Evolutionary conservation across 2,329 filamentous ascomycete genomes (phyloP).

Genomic region (Aotearoamyces nothofagi): DNA sequence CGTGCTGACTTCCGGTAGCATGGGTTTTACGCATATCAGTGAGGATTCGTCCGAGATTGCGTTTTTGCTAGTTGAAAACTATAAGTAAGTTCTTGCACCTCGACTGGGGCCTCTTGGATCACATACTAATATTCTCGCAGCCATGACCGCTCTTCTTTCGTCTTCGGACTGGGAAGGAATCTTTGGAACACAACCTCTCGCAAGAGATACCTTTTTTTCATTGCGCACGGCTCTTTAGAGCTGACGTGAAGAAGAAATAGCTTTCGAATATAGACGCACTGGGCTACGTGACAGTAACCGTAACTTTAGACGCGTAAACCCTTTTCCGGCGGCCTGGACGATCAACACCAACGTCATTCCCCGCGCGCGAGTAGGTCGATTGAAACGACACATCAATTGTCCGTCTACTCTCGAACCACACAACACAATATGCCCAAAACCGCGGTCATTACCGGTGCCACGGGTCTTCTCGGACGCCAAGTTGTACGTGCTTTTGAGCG

Average conservation of each 20-base stretch:
- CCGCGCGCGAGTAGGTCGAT: no score
- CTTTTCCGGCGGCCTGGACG: no score
- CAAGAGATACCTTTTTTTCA: slow-evolving; percentile 32
- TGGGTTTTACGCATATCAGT: slow-evolving; percentile 71
- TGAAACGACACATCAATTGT: no score
- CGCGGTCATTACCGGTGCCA: slow-evolving; percentile 70
- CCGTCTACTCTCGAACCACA: no score
- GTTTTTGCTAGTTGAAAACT: slow-evolving; percentile 56
- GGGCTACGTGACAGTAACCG: no score
- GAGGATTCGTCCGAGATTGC: slow-evolving; percentile 77
- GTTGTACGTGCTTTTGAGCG: slow-evolving; percentile 56
- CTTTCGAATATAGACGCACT: no score
- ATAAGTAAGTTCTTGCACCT: no score
- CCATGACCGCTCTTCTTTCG: slow-evolving; percentile 61
- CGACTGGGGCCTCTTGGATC: no score
- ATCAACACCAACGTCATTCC: no score
- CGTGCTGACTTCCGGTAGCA: no score
- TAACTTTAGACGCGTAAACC: no score
- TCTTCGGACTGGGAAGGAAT: slow-evolving; percentile 60
- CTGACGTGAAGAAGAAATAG: slow-evolving; percentile 33
- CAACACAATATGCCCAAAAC: slow-evolving; percentile 24
- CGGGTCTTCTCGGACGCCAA: slow-evolving; percentile 68
- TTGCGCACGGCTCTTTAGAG: slow-evolving; percentile 29
- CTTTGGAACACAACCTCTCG: slow-evolving; percentile 47
- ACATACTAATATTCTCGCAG: no score